Base-by-base conservation (phyloP, 2,329 filamentous ascomycete genomes). In the Lizonia empirigonia region DNA sequence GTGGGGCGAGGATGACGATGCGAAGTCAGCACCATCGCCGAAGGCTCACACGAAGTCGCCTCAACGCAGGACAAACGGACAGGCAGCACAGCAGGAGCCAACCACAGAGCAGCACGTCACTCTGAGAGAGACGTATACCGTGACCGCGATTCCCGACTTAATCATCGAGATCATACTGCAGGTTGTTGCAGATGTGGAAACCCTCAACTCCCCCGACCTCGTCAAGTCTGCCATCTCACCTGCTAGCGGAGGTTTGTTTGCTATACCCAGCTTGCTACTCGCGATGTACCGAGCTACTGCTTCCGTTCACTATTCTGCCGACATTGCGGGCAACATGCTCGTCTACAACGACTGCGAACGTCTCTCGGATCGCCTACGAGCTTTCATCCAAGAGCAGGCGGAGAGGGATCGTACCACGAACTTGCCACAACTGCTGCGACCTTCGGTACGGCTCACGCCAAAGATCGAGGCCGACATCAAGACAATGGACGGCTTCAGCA, bases 131-230 rank as follows among this genome's bases (percentile, higher is more conserved):
- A 89, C 83, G 1, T 99, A 96, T 71, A 89, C 86, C 51, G 89
- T 96, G 42, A 97, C 93, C 0, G 88, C 89, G 2, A 88, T 97
- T 70, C 93, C 94, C 0, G 87, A 91, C 54, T 84, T 86, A 4
- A 85, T 97, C 10, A 78, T 92, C 16, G 79, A 83, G 15, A 80
- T 90, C 22, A 84, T 93, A 44, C 76, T 79, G 83, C 55, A 76
- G 38, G 70, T 77, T 7, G 66, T 81, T 53, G 55, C 68, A 35
- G 73, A 79, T 50, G 73, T 79, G 32, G 64, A 83, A 8, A 79
- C 77, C 1, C 75, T 93, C 37, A 83, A 84, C 19, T 67, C 79
- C 32, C 73, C 82, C 58, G 70, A 69, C 0, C 71, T 76, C 27
- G 62, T 71, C 16, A 63, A 65, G 18, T 76, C 82, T 9, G 81